Percentiles rank a stretch among this genome's conserved stretches.
Evolutionary conservation across 768 basidiomycete species (phyloP).

Genomic region (Phlebiopsis flavidoalba): DNA sequence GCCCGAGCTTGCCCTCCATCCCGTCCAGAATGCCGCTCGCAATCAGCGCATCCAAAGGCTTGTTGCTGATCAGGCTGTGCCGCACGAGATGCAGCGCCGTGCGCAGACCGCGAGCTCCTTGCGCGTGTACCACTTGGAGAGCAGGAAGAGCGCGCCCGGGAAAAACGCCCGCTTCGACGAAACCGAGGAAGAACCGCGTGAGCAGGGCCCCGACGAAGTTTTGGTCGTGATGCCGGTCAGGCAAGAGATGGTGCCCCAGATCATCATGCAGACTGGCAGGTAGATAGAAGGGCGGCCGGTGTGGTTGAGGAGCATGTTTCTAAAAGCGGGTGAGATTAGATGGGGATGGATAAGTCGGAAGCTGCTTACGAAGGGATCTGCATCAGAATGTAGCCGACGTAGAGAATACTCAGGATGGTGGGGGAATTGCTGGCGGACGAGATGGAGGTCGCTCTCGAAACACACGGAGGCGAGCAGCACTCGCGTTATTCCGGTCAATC

Average conservation of each 20-base stretch:
- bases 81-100: constrained; percentile 59
- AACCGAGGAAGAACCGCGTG: constrained; percentile 73
- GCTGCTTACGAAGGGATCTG: constrained; percentile 66
- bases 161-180: constrained; percentile 55
- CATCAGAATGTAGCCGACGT: constrained; percentile 73
- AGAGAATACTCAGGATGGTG: constrained; percentile 62
- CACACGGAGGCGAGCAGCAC: constrained; percentile 71
- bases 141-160: constrained; percentile 59
- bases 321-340: constrained; percentile 21
- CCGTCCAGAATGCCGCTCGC: constrained; percentile 68
- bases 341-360: neutral
- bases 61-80: constrained; percentile 74
- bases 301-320: constrained; percentile 66
- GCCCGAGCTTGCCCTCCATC: constrained; percentile 67
- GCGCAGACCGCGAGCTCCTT: constrained; percentile 64
- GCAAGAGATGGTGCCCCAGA: constrained; percentile 56
- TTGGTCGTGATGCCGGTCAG: constrained; percentile 33
- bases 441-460: constrained; percentile 61
- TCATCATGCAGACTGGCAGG: constrained; percentile 58
- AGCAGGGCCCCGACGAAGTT: constrained; percentile 58
- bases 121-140: constrained; percentile 71
- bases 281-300: constrained; percentile 68
- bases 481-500: constrained; percentile 74
- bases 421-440: constrained; percentile 61
- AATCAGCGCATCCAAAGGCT: constrained; percentile 67